Conservation (phyloP, 208 protist species). For the Crithidia bombi region DNA sequence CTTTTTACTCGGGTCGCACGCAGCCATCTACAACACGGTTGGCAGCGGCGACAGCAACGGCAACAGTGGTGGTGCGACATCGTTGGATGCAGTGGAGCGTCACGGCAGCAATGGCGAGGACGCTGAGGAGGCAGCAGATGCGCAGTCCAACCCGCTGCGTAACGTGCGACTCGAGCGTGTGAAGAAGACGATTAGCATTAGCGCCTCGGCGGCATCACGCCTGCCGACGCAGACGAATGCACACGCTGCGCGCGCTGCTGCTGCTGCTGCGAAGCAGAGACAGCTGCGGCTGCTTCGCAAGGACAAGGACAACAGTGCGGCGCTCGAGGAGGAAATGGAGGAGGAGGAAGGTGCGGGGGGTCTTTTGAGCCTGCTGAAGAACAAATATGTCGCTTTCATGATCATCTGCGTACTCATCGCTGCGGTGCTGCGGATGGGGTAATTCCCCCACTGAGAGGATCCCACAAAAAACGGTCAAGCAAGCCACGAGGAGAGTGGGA, state of each 20-base stretch:
- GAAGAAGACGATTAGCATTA: no score
- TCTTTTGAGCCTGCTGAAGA: slow-evolving; percentile 3
- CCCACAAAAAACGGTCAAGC: no score
- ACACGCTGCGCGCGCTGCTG: background rate
- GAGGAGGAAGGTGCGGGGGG: background rate
- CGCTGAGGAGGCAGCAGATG: background rate
- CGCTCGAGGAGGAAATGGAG: background rate
- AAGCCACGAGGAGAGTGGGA: no score
- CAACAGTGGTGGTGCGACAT: no score
- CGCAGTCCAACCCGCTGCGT: slow-evolving; percentile 16
- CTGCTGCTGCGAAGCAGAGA: background rate
- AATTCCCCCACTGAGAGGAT: background rate
- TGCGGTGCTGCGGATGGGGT: slow-evolving; percentile 35
- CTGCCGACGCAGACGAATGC: background rate
- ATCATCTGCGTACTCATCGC: slow-evolving; percentile 34
- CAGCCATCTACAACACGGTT: background rate
- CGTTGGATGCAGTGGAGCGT: no score
- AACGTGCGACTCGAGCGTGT: slow-evolving; percentile 28
- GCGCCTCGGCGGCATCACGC: no score
- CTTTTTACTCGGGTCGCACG: background rate
- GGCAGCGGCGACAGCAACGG: background rate
- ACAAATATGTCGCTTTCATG: slow-evolving; percentile 24
- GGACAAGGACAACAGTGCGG: background rate
- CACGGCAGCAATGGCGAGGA: background rate
- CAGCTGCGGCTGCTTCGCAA: background rate